These are phyloP conservation scores for Pythium graminicola DNA, from an alignment of 352 stramenopile species.

Conservation along the genomic window DNA sequence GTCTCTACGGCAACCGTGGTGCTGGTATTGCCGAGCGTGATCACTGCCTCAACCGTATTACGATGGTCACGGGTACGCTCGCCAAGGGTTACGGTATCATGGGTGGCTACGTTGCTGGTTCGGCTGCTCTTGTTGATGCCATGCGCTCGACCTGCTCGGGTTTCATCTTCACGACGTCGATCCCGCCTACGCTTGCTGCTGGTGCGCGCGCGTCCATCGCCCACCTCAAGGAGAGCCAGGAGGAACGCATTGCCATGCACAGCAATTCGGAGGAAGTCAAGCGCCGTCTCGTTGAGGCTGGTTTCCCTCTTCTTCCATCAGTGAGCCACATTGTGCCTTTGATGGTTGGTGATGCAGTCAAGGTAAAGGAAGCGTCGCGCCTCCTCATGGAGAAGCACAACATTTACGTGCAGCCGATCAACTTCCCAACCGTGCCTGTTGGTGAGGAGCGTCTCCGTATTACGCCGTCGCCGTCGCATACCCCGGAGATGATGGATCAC, in stretches of 20 bases:
- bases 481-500: conserved; percentile 83
- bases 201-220: conserved; percentile 71
- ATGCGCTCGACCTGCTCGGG: conserved; percentile 82
- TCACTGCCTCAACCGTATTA: conserved; percentile 80
- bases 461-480: conserved; percentile 83
- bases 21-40: conserved; percentile 83
- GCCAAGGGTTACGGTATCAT: conserved; percentile 89
- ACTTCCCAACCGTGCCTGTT: conserved; percentile 86
- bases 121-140: conserved; percentile 74
- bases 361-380: conserved; percentile 84
- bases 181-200: conserved; percentile 80
- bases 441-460: conserved; percentile 87
- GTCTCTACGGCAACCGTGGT: conserved; percentile 82
- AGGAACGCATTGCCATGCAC: conserved; percentile 80
- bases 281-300: conserved; percentile 69
- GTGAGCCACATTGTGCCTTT: conserved; percentile 88
- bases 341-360: conserved; percentile 83
- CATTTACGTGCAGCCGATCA: conserved; percentile 92
- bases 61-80: conserved; percentile 87
- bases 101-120: conserved; percentile 87
- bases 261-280: conserved; percentile 79
- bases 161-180: conserved; percentile 90
- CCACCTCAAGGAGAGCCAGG: conserved; percentile 80
- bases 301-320: conserved; percentile 81
- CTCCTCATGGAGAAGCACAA: conserved; percentile 88